Base-by-base conservation (phyloP, 768 basidiomycete genomes). In the Cyathus striatus region DNA sequence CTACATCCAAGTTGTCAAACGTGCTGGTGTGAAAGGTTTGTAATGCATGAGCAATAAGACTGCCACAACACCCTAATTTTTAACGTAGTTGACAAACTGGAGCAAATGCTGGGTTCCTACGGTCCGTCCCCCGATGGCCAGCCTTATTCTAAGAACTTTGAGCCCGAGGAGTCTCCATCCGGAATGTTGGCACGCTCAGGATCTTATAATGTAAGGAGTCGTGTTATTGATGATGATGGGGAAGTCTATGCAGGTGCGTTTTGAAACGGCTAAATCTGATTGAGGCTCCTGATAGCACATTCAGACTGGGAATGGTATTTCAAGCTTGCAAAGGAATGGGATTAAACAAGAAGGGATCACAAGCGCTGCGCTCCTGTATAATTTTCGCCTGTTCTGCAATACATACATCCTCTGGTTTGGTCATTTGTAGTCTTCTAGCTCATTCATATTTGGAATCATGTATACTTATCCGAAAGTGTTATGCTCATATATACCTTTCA, bases 101-200 rank as follows among this genome's bases (percentile, higher is more conserved):
- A 94, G 58, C 78, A 86, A 53, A 97, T 98, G 95, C 76, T 97
- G 17, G 95, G 95, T 14, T 93, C 90, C 3, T 96, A 92, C 60
- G 87, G 90, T 2, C 89, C 91, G 14, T 67, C 73, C 43, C 69
- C 81, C n/a, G 52, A 69, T 2, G 79, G 75, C 24, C 71, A 82
- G 20, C 58, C 86, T 4, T 86, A 93, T 56, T 64, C 55, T 51
- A 91, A 90, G 64, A 76, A 83, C 54, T 90, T 92, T 61, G 83
- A 83, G 4, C 63, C 81, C 1, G 86, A 86, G 45, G 75, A 79
- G 50, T 77, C 80, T 14, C 79, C 74, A 1, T 86, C 87, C 33
- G 95, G 95, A 12, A 68, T 89, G 69, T 39, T 96, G 17, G 93
- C 90, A 41, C 87, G 95, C 40, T 72, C 75, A 23, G 93, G 92